Base-by-base conservation (phyloP, 768 basidiomycete species). In the Calocybe cyanea region DNA sequence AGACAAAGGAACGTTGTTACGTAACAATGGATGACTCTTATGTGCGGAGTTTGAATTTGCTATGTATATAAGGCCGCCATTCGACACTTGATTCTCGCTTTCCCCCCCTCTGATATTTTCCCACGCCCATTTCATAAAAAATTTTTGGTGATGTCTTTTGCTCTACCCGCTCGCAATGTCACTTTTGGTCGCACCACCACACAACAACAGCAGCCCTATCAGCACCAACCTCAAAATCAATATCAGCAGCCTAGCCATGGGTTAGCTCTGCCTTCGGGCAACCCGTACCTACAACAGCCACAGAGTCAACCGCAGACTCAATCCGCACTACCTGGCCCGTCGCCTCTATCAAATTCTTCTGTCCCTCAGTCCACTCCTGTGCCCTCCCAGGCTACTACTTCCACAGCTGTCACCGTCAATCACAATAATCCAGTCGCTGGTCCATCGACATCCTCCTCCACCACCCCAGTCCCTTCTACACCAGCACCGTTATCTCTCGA, bases 401-500 rank as follows among this genome's bases (percentile, higher is more conserved):
- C 51, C 3, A 64, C 64, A 30, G 59, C 64, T 1, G 53, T 51
- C 7, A 38, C 63, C 21, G 54, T 59, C 43, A 57, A 58, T 17
- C 55, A 66, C 4, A 57, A 60, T 21, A 76, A 72, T 41, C 69
- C 77, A 0, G 53, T 73, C 18, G 77, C 83, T 1, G 83, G 79
- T 0, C 77, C 83, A 0, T 81, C 85, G 3, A 74, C 79, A 0
- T 72, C 82, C 1, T 69, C 56, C 41, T 69, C 78, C 18, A 46
- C 70, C 2, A 56, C 67, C 0, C 68, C 75, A n/a, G 69, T 80
- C 2, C 81, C 85, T 1, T 72, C 86, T 0, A 85, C 88, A 0
- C 83, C 87, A 2, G 79, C 52, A 1, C 82, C 88, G 2, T 73
- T 91, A 53, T 89, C 88, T 1, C 84, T 90, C 49, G 90, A 92